Base-by-base conservation (phyloP, 2,329 filamentous ascomycete genomes). In the Trichoderma simmonsii region DNA sequence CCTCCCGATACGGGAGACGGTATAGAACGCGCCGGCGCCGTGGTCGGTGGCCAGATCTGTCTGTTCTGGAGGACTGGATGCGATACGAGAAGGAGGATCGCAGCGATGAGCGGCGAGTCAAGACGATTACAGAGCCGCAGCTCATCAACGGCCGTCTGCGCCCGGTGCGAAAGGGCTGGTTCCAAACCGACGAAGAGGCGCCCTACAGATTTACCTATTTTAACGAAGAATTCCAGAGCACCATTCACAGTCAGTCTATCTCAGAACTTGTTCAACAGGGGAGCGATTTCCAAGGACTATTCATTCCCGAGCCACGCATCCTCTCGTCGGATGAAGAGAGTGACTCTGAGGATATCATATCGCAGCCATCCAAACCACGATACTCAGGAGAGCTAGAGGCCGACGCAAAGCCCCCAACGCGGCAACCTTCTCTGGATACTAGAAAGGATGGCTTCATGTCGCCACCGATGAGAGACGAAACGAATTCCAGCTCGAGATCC, bases 201-300 rank as follows among this genome's bases (percentile, higher is more conserved):
- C 96, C 96, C 0, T 98, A 97, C 80, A 89, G 96, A 30, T 99
- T 98, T 80, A 98, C 96, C 0, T 99, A 99, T 81, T 99, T 99
- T 86, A 98, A 98, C 81, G 96, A 98, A 79, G 94, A 97, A 74
- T 94, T 98, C 71, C 92, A 94, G 77, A 97, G 93, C 80, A 99
- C 96, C 0, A 97, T 99, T 73, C 96, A 99, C 81, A 96, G 94
- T 73, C 93, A 97, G 81, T 96, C 92, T 0, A 97, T 99, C 71
- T 97, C 94, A 3, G 96, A 98, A 80, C 87, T 99, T 24, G 88
- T 97, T 9, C 94, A 97, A 76, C 91, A 93, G 0, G 96, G 94
- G 6, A 88, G 91, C 73, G 92, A 89, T 57, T 99, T 99, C 80
- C 88, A 87, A 72, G 93, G 97, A 76, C 87, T 99, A 0, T 99